Conservation (phyloP, 352 stramenopile genomes). For the Phytopythium chamaehyphon region DNA sequence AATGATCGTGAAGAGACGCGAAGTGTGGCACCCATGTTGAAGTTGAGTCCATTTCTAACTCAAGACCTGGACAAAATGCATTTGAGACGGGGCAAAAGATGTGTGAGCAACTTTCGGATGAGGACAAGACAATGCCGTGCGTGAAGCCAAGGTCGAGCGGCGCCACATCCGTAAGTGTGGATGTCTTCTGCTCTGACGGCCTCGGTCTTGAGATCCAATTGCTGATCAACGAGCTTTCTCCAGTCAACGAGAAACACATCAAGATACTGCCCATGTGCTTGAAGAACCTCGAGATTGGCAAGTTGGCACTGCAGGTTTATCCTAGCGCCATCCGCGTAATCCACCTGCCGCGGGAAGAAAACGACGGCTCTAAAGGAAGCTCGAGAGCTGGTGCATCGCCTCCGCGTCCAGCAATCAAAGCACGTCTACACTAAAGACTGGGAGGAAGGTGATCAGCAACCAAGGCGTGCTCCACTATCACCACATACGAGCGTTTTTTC, state of each 20-base stretch:
- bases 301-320: slow-evolving; percentile 23
- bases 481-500: too few species aligned
- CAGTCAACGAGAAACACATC: slow-evolving; percentile 19
- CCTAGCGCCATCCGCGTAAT: slow-evolving; percentile 21
- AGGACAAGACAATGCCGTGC: slow-evolving; percentile 25
- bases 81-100: slow-evolving; percentile 27
- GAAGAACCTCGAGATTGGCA: slow-evolving; percentile 20
- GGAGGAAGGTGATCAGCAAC: slow-evolving; percentile 30
- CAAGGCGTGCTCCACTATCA: slow-evolving; percentile 26
- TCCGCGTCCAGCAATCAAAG: slow-evolving; percentile 22
- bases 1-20: too few species aligned
- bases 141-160: slow-evolving; percentile 21
- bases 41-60: too few species aligned
- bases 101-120: slow-evolving; percentile 20
- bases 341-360: slow-evolving; percentile 17
- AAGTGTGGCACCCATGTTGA: too few species aligned
- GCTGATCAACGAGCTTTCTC: slow-evolving; percentile 16
- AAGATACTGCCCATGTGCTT: slow-evolving; percentile 28
- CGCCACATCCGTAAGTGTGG: slow-evolving; percentile 26
- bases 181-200: slow-evolving; percentile 25
- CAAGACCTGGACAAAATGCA: too few species aligned
- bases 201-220: slow-evolving; percentile 22
- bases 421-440: slow-evolving; percentile 26
- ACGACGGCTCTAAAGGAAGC: slow-evolving; percentile 19
- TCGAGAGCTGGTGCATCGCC: slow-evolving; percentile 17